phyloP scores from a whole-genome alignment of 208 protist genomes.

The Porcisia hertigi region DNA sequence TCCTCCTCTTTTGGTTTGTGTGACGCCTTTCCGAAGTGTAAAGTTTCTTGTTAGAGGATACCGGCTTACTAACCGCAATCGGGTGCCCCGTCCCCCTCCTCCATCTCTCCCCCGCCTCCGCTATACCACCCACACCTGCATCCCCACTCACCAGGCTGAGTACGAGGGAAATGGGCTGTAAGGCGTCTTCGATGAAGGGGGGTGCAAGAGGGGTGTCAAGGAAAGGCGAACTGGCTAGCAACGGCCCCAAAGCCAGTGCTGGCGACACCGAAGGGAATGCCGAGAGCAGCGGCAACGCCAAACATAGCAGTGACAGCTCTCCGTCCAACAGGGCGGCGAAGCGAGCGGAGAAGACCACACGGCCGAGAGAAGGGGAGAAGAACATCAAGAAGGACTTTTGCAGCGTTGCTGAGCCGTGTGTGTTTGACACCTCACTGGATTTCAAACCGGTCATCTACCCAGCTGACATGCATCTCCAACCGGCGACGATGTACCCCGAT shows the following conservation, averaged over 20 bases:
- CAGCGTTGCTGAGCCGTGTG: background rate
- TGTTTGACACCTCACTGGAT: background rate
- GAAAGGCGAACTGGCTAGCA: background rate
- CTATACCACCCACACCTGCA: background rate
- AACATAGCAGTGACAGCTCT: background rate
- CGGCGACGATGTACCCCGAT: background rate
- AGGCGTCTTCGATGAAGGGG: slow-evolving; percentile 1
- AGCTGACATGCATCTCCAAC: background rate
- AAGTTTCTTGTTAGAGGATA: no score
- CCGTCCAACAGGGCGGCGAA: no score
- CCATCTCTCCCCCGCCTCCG: background rate
- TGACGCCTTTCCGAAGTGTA: no score
- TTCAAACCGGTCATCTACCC: background rate
- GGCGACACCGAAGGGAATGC: background rate
- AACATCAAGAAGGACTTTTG: background rate
- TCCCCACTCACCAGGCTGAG: background rate
- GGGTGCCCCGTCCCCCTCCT: background rate
- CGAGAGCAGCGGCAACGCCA: background rate
- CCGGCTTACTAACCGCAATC: no score
- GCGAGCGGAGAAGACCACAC: background rate
- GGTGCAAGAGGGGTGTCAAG: background rate
- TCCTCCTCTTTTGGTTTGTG: background rate
- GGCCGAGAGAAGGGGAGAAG: background rate
- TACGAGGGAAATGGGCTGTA: slow-evolving; percentile 3
- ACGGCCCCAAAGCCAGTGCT: background rate